A percentile compares a stretch with the other conserved stretches of the same genome.
Conservation (phyloP, 2,329 filamentous ascomycete species). For the Cadophora gregata region DNA sequence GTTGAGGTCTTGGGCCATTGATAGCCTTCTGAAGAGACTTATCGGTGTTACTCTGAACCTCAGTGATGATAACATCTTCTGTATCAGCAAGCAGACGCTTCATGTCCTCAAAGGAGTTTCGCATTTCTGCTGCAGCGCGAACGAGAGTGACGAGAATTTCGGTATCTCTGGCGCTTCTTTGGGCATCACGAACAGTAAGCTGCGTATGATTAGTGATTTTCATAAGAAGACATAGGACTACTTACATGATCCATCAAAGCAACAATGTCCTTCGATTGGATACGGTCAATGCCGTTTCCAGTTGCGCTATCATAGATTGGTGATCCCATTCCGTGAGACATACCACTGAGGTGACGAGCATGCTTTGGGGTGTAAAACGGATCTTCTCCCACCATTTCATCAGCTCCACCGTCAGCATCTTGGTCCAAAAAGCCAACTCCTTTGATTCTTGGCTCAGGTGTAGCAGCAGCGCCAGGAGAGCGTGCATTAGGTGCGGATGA, state of each 20-base stretch:
- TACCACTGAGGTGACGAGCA: conserved; percentile 76
- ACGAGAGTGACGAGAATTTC: conserved; percentile 96
- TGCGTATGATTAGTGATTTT: conserved; percentile 42
- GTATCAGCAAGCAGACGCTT: conserved; percentile 91
- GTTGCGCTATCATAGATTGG: conserved; percentile 91
- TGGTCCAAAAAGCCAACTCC: conserved; percentile 57
- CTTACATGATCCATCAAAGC: conserved; percentile 94
- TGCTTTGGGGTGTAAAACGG: conserved; percentile 69
- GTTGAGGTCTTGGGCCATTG: conserved; percentile 84
- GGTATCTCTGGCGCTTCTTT: conserved; percentile 93
- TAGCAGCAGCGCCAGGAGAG: conserved; percentile 52
- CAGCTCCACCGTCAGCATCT: conserved; percentile 56
- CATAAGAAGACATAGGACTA: conserved; percentile 30
- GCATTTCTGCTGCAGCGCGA: conserved; percentile 94
- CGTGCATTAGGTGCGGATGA: conserved; percentile 69
- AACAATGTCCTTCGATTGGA: conserved; percentile 95
- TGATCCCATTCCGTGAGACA: conserved; percentile 89
- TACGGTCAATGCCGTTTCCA: conserved; percentile 85
- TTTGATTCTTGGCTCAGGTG: conserved; percentile 52
- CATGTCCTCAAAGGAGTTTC: conserved; percentile 93
- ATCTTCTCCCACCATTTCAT: conserved; percentile 60
- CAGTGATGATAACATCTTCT: conserved; percentile 85
- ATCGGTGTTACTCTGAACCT: conserved; percentile 87
- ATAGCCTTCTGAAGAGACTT: conserved; percentile 82
- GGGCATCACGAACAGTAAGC: conserved; percentile 95